Evolutionary conservation across 371 early-diverging fungal species (phyloP), one percentile per base, ranked within the genome.

Genomic region (Mortierella sp.): DNA sequence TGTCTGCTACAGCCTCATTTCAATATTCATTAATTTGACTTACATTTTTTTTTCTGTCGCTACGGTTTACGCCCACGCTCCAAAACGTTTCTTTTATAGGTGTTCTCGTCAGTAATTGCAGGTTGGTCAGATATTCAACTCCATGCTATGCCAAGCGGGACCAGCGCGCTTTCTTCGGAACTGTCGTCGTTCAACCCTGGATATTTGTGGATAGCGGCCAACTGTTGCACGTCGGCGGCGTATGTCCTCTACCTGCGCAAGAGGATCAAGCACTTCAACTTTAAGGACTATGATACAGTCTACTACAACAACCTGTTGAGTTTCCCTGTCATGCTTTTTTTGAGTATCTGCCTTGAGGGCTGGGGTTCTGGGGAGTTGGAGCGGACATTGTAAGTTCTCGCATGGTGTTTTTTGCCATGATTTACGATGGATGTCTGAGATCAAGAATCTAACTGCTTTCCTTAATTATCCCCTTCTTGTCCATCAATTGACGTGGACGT

Each of bases 231-330:
- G 3, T 97, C 99, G 6, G 97, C 99, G 24, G 90, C 93, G 6
- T 99, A 96, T 91, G 95, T 97, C 26, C 89, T 99, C 48, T 93
- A 95, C 77, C 95, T 99, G 95, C 96, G 98, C 86, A 91, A 93
- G 83, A 92, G 94, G 75, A 96, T 99, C 88, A 95, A 95, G 89
- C 85, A 92, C 73, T 95, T 96, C 74, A 93, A 93, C 76, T 97
- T 97, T 77, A 96, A 96, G 88, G 98, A 98, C 84, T 97, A 96
- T 87, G 99, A 99, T 84, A 97, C 98, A 0, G 98, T 99, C 24
- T 99, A 96, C 88, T 99, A 96, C 90, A 98, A 99, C 92, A 99
- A 98, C 83, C 80, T 97, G 47, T 89, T 99, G 70, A 95, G 97
- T 0, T 90, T 97, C 74, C 99, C 99, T 1, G 88, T 99, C 19